Evolutionary conservation across 2,329 filamentous ascomycete species (phyloP), one percentile per base, ranked within the genome.

Genomic region (Calonectria pauciramosa): DNA sequence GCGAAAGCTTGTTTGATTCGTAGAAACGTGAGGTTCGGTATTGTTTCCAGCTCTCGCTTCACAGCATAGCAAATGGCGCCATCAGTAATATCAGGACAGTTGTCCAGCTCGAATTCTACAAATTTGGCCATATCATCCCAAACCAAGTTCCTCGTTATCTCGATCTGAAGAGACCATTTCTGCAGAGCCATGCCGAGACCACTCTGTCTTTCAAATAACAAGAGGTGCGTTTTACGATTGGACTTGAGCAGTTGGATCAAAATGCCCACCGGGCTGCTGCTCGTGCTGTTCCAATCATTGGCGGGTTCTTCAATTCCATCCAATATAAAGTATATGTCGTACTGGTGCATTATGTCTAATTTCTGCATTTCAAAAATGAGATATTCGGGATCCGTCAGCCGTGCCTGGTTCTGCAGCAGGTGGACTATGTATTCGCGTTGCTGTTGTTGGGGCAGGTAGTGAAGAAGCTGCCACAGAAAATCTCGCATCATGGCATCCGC

Each of bases 401-500:
- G 8, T n/a, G 16, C n/a, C 28, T 49, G 66, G 11, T 47, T 56
- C 28, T 69, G 18, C 52, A 69, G 16, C 26, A 69, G 36, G 28
- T 38, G 66, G 11, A 38, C 26, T 14, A 47, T 69, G 13, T 59
- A 36, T 7, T 26, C 18, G 28, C 56, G 34, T 36, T 59, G 66
- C 36, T 59, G 16, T 18, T 69, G 36, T 1, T 59, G 36, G 28
- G 52, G 66, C 9, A 69, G 20, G 11, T 38, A 30, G 3, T 59
- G n/a, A 28, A 69, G 18, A 5, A 69, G 66, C 52, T 69, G 66
- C 52, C 66, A 69, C 1, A 69, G 20, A 41, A 69, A 26, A 9
- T 28, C 47, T 26, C 66, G 66, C 51, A 69, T 13, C 51, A 69
- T 69, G 26, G 26, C 36, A 26, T 69, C 52, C 4, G 38, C 34